A percentile compares a stretch with the other conserved stretches of the same genome.
Conservation (phyloP, 345 rosid species). For the Brassica rapa region DNA sequence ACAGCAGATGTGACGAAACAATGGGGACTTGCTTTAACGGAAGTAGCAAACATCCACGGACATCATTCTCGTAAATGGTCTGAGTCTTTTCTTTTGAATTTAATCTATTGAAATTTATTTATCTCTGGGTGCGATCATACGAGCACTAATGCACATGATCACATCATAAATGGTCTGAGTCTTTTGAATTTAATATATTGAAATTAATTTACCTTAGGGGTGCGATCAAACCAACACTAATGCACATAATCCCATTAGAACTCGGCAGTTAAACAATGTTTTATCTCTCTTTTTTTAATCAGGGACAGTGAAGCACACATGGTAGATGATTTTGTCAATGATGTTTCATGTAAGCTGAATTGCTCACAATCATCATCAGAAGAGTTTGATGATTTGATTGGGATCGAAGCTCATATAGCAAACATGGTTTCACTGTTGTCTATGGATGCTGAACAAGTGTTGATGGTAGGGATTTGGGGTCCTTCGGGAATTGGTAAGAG, state of each 20-base stretch:
- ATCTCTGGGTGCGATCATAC: too few species aligned
- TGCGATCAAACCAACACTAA: too few species aligned
- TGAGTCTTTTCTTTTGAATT: background rate
- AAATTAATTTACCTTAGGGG: background rate
- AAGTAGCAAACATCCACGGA: constrained; percentile 16
- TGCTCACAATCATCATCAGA: background rate
- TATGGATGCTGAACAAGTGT: background rate
- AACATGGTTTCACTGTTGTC: constrained; percentile 5
- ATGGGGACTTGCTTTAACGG: background rate
- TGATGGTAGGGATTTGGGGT: constrained; percentile 19
- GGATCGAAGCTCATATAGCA: background rate
- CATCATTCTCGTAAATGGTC: constrained; percentile 11
- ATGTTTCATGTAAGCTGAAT: constrained; percentile 17
- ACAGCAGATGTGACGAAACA: background rate
- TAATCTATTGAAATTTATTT: background rate
- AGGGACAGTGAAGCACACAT: background rate
- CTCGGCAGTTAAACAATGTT: too few species aligned
- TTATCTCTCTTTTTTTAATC: background rate
- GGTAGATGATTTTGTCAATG: constrained; percentile 7
- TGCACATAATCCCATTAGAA: too few species aligned
- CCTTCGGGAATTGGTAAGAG: constrained; percentile 23
- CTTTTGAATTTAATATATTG: background rate
- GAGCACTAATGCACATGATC: too few species aligned
- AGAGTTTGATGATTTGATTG: constrained; percentile 12
- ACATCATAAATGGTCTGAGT: background rate